Conservation (phyloP, 2,329 filamentous ascomycete genomes). For the Paramyrothecium roridum region DNA sequence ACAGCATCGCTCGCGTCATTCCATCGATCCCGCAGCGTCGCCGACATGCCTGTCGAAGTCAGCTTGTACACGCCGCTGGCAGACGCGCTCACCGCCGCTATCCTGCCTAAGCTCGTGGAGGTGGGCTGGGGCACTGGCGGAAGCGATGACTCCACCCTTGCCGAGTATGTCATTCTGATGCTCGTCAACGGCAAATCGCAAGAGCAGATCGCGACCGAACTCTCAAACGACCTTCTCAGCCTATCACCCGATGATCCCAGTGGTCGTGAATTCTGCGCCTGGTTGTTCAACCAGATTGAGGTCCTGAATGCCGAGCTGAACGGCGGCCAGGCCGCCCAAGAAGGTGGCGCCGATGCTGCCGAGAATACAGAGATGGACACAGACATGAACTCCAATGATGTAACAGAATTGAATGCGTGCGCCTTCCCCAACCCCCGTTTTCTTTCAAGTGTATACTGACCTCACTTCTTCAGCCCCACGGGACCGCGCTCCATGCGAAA, state of each 20-base stretch:
- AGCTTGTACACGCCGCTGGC: conserved; percentile 78
- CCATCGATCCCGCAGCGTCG: conserved; percentile 8
- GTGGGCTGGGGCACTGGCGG: conserved; percentile 86
- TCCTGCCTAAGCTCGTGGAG: conserved; percentile 89
- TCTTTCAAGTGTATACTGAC: conserved; percentile 34
- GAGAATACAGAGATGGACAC: conserved; percentile 53
- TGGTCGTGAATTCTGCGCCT: conserved; percentile 79
- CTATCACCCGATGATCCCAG: conserved; percentile 79
- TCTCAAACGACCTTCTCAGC: conserved; percentile 82
- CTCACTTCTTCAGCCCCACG: conserved; percentile 63
- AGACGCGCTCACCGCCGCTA: conserved; percentile 74
- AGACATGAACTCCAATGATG: conserved; percentile 64
- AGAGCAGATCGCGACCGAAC: conserved; percentile 82
- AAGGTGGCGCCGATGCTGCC: conserved; percentile 26
- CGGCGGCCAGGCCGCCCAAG: conserved; percentile 35
- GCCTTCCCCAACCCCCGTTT: conserved; percentile 23
- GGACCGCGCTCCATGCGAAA: conserved; percentile 94
- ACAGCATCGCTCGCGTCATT: conserved; percentile 15
- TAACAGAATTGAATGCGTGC: conserved; percentile 56
- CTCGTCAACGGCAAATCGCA: conserved; percentile 92
- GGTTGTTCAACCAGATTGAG: conserved; percentile 89
- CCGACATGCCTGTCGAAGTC: conserved; percentile 74
- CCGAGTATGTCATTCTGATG: conserved; percentile 97
- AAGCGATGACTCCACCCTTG: conserved; percentile 74
- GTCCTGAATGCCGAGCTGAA: conserved; percentile 62